Base-by-base conservation (phyloP, 2,329 filamentous ascomycete genomes). In the Aspergillus calidoustus region DNA sequence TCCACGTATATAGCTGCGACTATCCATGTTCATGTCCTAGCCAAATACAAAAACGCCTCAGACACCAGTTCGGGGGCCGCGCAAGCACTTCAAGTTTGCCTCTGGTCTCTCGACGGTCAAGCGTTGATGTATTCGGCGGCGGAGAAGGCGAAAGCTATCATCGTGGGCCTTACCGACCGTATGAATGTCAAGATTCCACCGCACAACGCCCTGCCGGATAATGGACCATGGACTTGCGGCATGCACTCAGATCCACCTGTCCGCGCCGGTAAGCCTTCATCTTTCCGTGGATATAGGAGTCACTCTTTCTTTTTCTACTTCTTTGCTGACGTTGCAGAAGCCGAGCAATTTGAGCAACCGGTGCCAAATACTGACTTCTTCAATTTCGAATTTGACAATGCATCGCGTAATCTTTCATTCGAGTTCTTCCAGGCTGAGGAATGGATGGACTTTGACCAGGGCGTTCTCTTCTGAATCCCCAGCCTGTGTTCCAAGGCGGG, bases 1-100 rank as follows among this genome's bases (percentile, higher is more conserved):
- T 82, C 84, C 0, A 84, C 82, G 0, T 87, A 86, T 60, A 82
- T 85, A 0, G 79, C 79, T 4, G 83, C 82, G 0, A 86, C 83
- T 0, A 84, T 86, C 19, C 80, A 83, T 54, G 80, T 80, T 0
- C 82, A 83, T 3, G 81, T 83, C 6, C 82, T 83, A 0, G 81
- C 83, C 3, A 80, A 81, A 48, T 41, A 41, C 34, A 41, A 15
- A 15, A 54, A 19, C 2, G 51, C 31, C 5, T 30, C 51, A 1
- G 51, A 54, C 4, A 23, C 51, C n/a, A 41, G 31, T 19, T 15
- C 34, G 0, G 34, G 34, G 11, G 34, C 34, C 5, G 34, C 34
- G 11, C 34, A 41, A 11, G 34, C 34, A 15, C 34, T 41, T 5
- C 34, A 41, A 15, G 11, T 41, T 41, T 41, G 34, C 15, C 34